Percentiles rank a stretch among this genome's conserved stretches.
Conservation (phyloP, 1,284 basidiomycete species). For the Cystobasidium sp. region DNA sequence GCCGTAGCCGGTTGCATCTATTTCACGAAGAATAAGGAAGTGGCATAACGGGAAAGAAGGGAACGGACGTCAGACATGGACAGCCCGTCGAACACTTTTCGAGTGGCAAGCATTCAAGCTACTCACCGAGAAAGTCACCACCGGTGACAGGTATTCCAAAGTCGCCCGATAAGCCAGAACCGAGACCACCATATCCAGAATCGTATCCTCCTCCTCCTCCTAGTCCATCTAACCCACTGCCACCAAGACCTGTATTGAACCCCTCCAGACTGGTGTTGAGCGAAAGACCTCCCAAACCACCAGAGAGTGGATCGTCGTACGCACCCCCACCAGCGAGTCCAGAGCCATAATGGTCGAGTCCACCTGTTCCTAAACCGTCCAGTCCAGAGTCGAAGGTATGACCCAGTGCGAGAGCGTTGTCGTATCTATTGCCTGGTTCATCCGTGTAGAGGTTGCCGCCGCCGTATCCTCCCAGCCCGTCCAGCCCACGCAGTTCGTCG, state of each 20-base stretch:
- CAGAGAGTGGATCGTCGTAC: conserved; percentile 17
- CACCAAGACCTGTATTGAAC: conserved; percentile 22
- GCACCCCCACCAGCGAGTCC: background rate
- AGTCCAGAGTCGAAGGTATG: conserved; percentile 9
- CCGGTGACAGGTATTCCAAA: conserved; percentile 8
- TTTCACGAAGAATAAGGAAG: background rate
- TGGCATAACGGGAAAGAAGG: background rate
- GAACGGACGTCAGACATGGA: background rate
- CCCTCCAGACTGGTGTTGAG: conserved; percentile 33
- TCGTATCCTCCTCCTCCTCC: conserved; percentile 1
- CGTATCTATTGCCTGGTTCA: background rate
- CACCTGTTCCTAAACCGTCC: conserved; percentile 4
- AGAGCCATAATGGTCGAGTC: background rate
- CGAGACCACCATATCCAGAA: conserved; percentile 12
- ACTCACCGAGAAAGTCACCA: conserved; percentile 14
- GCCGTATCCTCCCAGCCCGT: conserved; percentile 8
- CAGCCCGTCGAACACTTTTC: background rate
- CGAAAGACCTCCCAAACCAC: conserved; percentile 23
- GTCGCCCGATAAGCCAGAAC: conserved; percentile 20
- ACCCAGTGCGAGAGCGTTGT: conserved; percentile 24
- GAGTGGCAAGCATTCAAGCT: background rate
- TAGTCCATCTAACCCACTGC: conserved; percentile 4
- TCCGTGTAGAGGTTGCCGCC: conserved; percentile 1
- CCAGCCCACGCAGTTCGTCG: background rate
- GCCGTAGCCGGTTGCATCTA: background rate